Conservation (phyloP, 2,329 filamentous ascomycete genomes). For the Grosmannia huntii region DNA sequence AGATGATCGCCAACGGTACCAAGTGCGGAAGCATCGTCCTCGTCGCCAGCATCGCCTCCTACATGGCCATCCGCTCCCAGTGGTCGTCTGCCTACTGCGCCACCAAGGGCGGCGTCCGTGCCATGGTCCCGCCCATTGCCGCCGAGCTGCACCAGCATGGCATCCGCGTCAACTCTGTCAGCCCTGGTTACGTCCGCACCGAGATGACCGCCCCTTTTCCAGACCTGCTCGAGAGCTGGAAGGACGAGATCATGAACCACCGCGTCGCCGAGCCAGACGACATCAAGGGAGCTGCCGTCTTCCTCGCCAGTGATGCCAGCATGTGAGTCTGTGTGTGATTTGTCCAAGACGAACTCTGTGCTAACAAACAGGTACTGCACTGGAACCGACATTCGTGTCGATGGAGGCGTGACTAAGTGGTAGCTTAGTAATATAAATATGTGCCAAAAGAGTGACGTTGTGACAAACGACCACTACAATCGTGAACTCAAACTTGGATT, state of each 20-base stretch:
- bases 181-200: slow-evolving; percentile 54
- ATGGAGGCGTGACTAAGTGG: slow-evolving; percentile 12
- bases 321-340: slow-evolving; percentile 12
- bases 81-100: slow-evolving; percentile 56
- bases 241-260: slow-evolving; percentile 61
- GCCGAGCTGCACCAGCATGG: slow-evolving; percentile 47
- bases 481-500: too few species aligned
- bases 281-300: slow-evolving; percentile 48
- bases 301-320: slow-evolving; percentile 48
- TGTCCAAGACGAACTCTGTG: too few species aligned
- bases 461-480: background rate
- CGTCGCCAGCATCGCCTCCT: slow-evolving; percentile 43
- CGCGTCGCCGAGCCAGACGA: slow-evolving; percentile 43
- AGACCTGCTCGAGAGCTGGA: slow-evolving; percentile 46
- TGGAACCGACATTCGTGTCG: slow-evolving; percentile 8
- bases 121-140: slow-evolving; percentile 49
- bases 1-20: slow-evolving; percentile 13
- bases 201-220: slow-evolving; percentile 63
- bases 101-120: slow-evolving; percentile 52
- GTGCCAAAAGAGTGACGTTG: too few species aligned
- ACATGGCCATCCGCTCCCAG: slow-evolving; percentile 43
- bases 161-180: slow-evolving; percentile 54
- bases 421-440: background rate
- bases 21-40: slow-evolving; percentile 39
- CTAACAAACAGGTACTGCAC: slow-evolving; percentile 6